phyloP scores from a whole-genome alignment of 2,329 filamentous ascomycete species.

The Talaromyces sp. region DNA sequence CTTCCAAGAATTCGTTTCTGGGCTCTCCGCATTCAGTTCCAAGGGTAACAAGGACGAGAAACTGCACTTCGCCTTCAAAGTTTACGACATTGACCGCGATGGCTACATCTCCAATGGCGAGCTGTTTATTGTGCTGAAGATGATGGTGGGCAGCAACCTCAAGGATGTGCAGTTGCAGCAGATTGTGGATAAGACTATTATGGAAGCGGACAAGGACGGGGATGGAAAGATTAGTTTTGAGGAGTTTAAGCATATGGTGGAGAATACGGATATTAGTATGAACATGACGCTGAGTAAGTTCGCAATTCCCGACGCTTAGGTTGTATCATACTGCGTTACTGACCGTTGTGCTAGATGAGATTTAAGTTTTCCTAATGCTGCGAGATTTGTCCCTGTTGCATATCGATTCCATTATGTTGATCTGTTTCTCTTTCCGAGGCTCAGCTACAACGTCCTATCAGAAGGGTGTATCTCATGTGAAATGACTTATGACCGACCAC shows the following conservation, averaged over 20 bases:
- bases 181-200: constrained; percentile 99
- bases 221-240: constrained; percentile 99
- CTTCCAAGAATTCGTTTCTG: constrained; percentile 97
- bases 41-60: constrained; percentile 99
- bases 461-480: constrained; percentile 4
- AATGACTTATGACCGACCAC: constrained; percentile 10
- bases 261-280: constrained; percentile 75
- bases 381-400: background rate
- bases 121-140: constrained; percentile 98
- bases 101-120: constrained; percentile 99
- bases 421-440: background rate
- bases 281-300: constrained; percentile 64
- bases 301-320: background rate
- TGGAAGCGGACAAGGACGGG: constrained; percentile 94
- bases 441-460: background rate
- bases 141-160: constrained; percentile 99
- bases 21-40: constrained; percentile 89
- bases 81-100: constrained; percentile 98
- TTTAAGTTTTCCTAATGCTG: background rate
- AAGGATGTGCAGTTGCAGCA: constrained; percentile 98
- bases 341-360: background rate
- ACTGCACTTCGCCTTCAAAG: constrained; percentile 95
- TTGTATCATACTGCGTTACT: background rate
- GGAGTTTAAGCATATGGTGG: constrained; percentile 98
- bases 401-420: background rate